Base-by-base conservation (phyloP, 2,329 filamentous ascomycete species). In the Fusarium sarcochroum region DNA sequence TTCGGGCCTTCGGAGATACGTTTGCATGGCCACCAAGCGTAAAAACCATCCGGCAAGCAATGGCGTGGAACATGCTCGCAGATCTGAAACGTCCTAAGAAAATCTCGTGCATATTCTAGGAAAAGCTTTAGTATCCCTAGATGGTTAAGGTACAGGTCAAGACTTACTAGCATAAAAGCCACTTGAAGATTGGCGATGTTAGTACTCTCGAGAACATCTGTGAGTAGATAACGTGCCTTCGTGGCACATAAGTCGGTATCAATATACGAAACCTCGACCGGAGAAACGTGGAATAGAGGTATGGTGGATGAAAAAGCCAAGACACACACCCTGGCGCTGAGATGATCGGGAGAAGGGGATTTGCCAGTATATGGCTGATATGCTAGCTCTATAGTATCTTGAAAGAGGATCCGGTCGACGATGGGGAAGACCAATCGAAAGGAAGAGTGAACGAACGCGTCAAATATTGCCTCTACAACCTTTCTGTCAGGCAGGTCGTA, bases 351-450 rank as follows among this genome's bases (percentile, higher is more conserved):
- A 8, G 73, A 61, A 10, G 62, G 32, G 4, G 59, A 35, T 6
- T 61, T 52, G 3, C 27, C 41, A 1, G 63, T 42, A 1, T 59
- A 47, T 2, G 77, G 66, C 3, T 75, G 64, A 63, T 87, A 88
- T 0, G 85, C 86, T 1, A 76, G 34, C 0, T 78, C 73, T 18
- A 86, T 78, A 0, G 82, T 86, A 3, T 81, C 75, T 14, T 75
- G 64, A 56, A 87, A 87, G 0, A 87, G 70, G 1, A 80, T 75
- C 1, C 71, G 62, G 55, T 88, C 84, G 4, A 87, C 68, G 2
- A 86, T 32, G 0, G 86, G 86, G 37, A 88, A 87, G 0, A 83
- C 73, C 0, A 81, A 76, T 11, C 78, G 78, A 57, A 85, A 77
- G 2, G 81, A 70, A 0, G 79, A 80, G 0, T 68, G 58, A 1